Evolutionary conservation across 805 yeast genomes (phyloP), one percentile per base, ranked within the genome.

Genomic region (Diddensiella transvaalensis): DNA sequence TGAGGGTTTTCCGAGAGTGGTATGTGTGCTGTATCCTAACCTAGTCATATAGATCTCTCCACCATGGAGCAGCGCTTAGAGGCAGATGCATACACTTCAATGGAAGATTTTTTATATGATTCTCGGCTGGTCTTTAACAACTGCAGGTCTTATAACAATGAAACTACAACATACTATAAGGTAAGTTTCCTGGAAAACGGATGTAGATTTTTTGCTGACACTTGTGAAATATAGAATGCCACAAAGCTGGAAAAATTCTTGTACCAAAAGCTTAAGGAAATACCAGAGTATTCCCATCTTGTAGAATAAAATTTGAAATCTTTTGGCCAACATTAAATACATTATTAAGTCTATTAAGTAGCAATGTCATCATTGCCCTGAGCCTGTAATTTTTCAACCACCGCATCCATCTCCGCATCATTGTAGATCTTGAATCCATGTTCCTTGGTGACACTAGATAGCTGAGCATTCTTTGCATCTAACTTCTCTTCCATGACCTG

Each of bases 401-500:
- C 85, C 49, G 77, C 84, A 35, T 86, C 87, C 59, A 96, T 87
- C 66, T 84, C 85, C 39, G 79, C 86, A 59, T 89, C 95, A 37
- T 75, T 74, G 69, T 93, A 93, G 48, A 91, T 82, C 66, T 82
- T 78, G 70, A 89, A 93, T 0, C 98, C 98, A 33, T 76, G 78
- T 22, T 82, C 90, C 58, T 78, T 78, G 15, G 99, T 93, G 40
- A 93, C 95, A 58, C 90, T 78, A 44, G 99, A 95, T 59, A 93
- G 77, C 73, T 95, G 99, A 30, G 96, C 96, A 67, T 93, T 93
- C 58, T 85, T 86, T 48, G 95, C 84, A 68, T 93, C 97, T 61
- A 93, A 75, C 71, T 91, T 93, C 70, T 93, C 99, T 73, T 93
- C 99, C 99, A 93, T 93, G 40, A 93, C 99, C 71, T 93, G 99